These are phyloP conservation scores for Pyrus pyrifolia DNA, from an alignment of 306 rosid species.

Conservation along the genomic window DNA sequence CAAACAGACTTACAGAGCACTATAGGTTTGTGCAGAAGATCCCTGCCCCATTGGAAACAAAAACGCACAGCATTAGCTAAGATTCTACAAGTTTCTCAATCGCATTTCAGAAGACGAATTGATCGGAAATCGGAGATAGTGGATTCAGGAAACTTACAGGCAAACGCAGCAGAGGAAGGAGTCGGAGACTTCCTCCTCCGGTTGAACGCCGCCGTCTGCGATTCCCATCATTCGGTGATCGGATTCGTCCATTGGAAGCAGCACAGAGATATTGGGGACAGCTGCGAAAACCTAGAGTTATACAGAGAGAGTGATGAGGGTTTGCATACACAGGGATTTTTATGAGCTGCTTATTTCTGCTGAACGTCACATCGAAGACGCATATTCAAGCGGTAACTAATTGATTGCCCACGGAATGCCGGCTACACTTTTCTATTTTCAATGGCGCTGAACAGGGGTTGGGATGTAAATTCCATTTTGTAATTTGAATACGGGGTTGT, in stretches of 20 bases:
- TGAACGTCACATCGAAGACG: background rate
- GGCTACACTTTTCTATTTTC: background rate
- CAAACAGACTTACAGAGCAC: slow-evolving; percentile 62
- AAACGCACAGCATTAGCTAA: background rate
- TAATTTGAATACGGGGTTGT: too few species aligned
- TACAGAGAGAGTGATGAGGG: background rate
- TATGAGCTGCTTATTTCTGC: background rate
- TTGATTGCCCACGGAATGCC: background rate
- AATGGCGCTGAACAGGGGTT: too few species aligned
- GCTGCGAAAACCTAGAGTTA: background rate
- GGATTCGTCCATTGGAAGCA: slow-evolving; percentile 6
- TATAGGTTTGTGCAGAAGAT: slow-evolving; percentile 75
- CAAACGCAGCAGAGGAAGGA: slow-evolving; percentile 72
- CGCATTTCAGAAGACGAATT: background rate
- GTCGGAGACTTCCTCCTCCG: slow-evolving; percentile 45
- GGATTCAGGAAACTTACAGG: slow-evolving; percentile 35
- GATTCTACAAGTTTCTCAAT: too few species aligned
- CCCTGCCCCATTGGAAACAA: slow-evolving; percentile 44
- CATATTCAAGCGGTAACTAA: background rate
- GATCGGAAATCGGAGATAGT: background rate
- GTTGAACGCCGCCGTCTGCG: slow-evolving; percentile 1
- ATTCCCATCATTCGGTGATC: slow-evolving; percentile 7
- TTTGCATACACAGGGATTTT: background rate
- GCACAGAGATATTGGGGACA: background rate
- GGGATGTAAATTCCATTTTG: too few species aligned